Base-by-base conservation (phyloP, 2,329 filamentous ascomycete species). In the Pseudogymnoascus sp. region DNA sequence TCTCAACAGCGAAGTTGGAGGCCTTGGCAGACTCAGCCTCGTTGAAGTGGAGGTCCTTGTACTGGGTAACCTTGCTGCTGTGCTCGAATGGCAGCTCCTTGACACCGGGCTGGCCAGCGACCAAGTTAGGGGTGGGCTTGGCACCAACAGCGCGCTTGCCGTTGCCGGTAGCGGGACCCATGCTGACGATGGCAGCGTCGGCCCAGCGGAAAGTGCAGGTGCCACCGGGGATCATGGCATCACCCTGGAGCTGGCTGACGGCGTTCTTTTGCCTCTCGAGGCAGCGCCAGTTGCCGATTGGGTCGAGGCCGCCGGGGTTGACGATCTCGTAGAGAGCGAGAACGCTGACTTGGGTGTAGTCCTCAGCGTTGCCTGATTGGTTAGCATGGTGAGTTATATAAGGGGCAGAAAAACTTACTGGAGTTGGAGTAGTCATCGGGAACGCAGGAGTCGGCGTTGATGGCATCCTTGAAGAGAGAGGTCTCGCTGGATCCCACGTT, bases 291-390 rank as follows among this genome's bases (percentile, higher is more conserved):
- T 37, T 50, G 33, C 63, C 65, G 21, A 33, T 38, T 25, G 65
- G 65, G 33, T 63, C 63, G 25, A 50, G 63, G n/a, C 65, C 65
- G 10, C 53, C 31, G 10, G 65, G 63, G 23, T 63, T 65, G 35
- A 31, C 47, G 47, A 53, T 53, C 47, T 66, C 63, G 53, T 35
- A 63, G 12, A 63, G 62, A 16, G 65, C 61, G 62, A 66, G 53
- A 11, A 66, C 65, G 11, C 59, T 60, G 18, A 65, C 53, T 62
- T 66, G 65, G 6, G 65, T 64, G 44, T 63, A 66, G 42, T 65
- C 65, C 38, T 66, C 65, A 14, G 65, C 33, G 16, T 44, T 53
- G 38, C 63, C 65, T 66, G 59, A 18, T 23, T 38, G 23, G 14
- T 35, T 44, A 23, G 8, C 7, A 42, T 18, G 33, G 2, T 18